These are phyloP conservation scores for Syzygium oleosum DNA, from an alignment of 345 rosid genomes.

Conservation along the genomic window DNA sequence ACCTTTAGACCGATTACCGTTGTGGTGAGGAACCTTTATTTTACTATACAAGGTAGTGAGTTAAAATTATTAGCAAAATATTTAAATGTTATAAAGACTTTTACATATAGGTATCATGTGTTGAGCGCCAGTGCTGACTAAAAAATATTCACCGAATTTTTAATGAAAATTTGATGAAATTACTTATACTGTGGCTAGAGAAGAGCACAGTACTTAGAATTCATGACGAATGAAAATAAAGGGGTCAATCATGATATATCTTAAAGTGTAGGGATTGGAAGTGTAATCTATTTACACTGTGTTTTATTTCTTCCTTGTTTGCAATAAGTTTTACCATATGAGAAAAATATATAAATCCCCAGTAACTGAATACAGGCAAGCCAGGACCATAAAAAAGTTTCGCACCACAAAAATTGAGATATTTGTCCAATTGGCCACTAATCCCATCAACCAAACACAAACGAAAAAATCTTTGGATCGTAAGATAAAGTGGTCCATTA, in stretches of 20 bases:
- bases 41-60: background rate
- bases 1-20: background rate
- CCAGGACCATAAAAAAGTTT: background rate
- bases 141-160: background rate
- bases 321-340: background rate
- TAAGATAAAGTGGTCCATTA: background rate
- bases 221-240: too few species aligned
- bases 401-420: background rate
- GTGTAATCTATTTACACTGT: background rate
- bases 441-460: background rate
- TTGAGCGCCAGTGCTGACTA: background rate
- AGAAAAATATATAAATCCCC: background rate
- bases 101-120: background rate
- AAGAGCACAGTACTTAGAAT: background rate
- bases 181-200: background rate
- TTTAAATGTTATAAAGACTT: background rate
- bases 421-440: fast-evolving
- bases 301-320: background rate
- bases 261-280: background rate
- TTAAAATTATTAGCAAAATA: background rate
- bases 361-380: background rate
- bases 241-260: background rate
- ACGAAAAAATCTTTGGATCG: background rate
- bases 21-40: background rate
- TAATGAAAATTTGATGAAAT: background rate